A percentile compares a stretch with the other conserved stretches of the same genome.
phyloP scores from a whole-genome alignment of 2,329 filamentous ascomycete genomes.

The Neonectria ditissima region DNA sequence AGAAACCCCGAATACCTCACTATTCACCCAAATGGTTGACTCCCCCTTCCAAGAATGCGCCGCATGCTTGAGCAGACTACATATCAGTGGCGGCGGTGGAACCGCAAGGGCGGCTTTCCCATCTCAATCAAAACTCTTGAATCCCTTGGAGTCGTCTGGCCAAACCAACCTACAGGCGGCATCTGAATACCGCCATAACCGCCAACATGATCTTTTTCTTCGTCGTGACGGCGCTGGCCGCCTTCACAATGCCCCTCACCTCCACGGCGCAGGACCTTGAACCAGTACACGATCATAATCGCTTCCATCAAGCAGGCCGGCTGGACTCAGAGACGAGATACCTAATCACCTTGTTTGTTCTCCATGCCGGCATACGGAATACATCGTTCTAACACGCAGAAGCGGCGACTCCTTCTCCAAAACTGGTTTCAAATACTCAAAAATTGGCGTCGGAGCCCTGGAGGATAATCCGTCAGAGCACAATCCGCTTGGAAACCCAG shows the following conservation, averaged over 20 bases:
- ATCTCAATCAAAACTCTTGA: background rate
- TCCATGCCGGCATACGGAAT: background rate
- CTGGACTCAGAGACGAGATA: background rate
- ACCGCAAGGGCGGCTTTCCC: background rate
- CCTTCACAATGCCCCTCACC: background rate
- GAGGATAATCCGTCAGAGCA: background rate
- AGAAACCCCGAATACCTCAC: background rate
- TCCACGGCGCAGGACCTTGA: background rate
- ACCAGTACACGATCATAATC: background rate
- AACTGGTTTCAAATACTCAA: background rate
- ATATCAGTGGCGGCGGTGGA: background rate
- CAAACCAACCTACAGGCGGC: background rate
- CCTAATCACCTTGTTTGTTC: background rate
- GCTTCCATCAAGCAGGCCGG: background rate
- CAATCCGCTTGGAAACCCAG: background rate
- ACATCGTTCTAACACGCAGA: background rate
- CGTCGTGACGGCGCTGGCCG: background rate
- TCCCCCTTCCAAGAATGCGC: background rate
- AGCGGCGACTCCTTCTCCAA: background rate
- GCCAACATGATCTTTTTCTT: background rate
- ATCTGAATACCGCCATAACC: background rate
- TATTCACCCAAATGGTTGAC: background rate
- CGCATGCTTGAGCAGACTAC: background rate
- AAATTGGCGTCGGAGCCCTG: background rate
- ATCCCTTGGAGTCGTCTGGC: background rate